These are phyloP conservation scores for Massarina eburnea DNA, from an alignment of 2,329 filamentous ascomycete genomes.

Conservation along the genomic window DNA sequence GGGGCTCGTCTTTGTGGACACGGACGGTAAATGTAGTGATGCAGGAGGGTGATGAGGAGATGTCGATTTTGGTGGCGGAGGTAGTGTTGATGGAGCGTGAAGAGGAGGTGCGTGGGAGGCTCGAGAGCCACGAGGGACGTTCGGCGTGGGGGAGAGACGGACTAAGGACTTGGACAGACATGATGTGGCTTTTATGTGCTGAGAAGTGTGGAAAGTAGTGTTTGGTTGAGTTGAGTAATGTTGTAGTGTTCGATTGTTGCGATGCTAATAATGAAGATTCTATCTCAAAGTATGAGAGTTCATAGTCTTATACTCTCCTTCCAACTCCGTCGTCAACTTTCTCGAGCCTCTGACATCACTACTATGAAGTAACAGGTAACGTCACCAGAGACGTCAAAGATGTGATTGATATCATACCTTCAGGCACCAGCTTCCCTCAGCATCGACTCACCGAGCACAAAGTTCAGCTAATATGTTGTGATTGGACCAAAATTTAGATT, in stretches of 20 bases:
- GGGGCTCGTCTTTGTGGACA: conserved; percentile 1
- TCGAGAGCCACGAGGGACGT: conserved; percentile 6
- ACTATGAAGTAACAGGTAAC: background rate
- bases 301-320: conserved; percentile 1
- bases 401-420: conserved; percentile 5
- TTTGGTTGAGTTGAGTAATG: background rate
- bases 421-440: background rate
- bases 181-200: background rate
- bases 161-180: conserved; percentile 5
- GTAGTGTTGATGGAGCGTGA: conserved; percentile 5
- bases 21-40: conserved; percentile 5
- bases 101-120: conserved; percentile 4
- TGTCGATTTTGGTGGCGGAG: conserved; percentile 3
- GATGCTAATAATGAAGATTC: background rate
- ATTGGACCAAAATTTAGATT: no score
- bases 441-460: no score
- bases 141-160: conserved; percentile 3
- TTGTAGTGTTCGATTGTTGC: background rate
- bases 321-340: background rate
- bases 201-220: background rate
- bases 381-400: conserved; percentile 1
- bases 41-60: conserved; percentile 2
- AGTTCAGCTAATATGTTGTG: no score
- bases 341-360: background rate
- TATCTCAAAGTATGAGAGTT: background rate